Percentiles rank a stretch among this genome's conserved stretches.
These are phyloP conservation scores for Salvia miltiorrhiza DNA, from an alignment of 257 asterid genomes.

Conservation along the genomic window DNA sequence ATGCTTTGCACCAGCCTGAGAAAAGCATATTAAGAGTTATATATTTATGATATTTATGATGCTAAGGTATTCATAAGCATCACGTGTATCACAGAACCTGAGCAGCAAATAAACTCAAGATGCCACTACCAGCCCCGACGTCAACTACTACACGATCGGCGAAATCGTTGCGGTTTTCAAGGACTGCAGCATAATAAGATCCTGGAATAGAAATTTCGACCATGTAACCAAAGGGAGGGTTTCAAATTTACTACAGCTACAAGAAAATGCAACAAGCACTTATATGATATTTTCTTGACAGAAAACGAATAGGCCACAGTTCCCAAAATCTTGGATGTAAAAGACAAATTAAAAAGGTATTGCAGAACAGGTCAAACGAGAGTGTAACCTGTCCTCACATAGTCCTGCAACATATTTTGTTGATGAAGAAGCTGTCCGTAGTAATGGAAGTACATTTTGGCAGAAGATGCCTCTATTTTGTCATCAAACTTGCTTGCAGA, in stretches of 20 bases:
- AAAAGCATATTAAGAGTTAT: conserved; percentile 21
- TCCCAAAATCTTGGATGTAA: conserved; percentile 1
- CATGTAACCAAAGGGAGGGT: conserved; percentile 20
- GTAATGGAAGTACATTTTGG: conserved; percentile 98
- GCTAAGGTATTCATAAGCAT: conserved; percentile 22
- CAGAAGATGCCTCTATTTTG: conserved; percentile 94
- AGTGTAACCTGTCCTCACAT: conserved; percentile 88
- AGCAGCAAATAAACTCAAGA: conserved; percentile 96
- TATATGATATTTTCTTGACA: not conserved
- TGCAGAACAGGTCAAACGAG: conserved; percentile 1
- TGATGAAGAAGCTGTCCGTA: conserved; percentile 97
- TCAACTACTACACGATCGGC: conserved; percentile 83
- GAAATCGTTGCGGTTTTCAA: conserved; percentile 91
- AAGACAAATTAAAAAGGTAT: not conserved
- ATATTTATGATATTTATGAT: not conserved
- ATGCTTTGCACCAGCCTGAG: conserved; percentile 95
- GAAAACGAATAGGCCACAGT: conserved; percentile 1
- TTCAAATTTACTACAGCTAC: not conserved
- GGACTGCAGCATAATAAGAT: conserved; percentile 93
- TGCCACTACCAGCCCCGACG: conserved; percentile 99
- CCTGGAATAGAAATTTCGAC: conserved; percentile 50
- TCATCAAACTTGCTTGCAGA: conserved; percentile 82
- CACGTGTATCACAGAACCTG: conserved; percentile 55
- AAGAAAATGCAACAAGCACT: conserved; percentile 10
- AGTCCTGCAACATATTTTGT: conserved; percentile 99